Evolutionary conservation across 2,329 filamentous ascomycete genomes (phyloP).

Genomic region (Aspergillus sp.): DNA sequence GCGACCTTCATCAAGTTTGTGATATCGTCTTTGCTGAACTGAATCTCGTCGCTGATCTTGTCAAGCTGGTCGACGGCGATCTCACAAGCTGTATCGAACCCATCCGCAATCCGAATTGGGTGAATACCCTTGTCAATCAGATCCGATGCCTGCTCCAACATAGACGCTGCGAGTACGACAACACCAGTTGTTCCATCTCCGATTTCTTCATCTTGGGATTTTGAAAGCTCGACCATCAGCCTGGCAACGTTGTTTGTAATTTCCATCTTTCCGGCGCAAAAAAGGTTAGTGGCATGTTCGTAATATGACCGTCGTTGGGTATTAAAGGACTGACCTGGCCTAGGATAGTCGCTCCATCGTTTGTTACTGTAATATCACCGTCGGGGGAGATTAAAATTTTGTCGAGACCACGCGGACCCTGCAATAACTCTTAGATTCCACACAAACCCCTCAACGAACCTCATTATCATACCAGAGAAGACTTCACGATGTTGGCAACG

Average conservation of each 20-base stretch:
- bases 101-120: slow-evolving; percentile 95
- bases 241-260: slow-evolving; percentile 98
- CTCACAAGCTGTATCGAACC: slow-evolving; percentile 95
- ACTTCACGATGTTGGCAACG: slow-evolving; percentile 94
- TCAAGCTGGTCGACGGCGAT: slow-evolving; percentile 90
- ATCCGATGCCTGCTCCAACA: slow-evolving; percentile 92
- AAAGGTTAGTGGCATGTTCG: slow-evolving; percentile 4
- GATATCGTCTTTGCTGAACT: slow-evolving; percentile 72
- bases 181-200: slow-evolving; percentile 97
- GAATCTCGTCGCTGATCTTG: slow-evolving; percentile 81
- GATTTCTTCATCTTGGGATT: slow-evolving; percentile 98
- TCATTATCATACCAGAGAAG: slow-evolving; percentile 58
- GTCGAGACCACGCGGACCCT: slow-evolving; percentile 88
- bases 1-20: slow-evolving; percentile 88
- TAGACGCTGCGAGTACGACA: slow-evolving; percentile 86
- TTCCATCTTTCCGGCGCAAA: slow-evolving; percentile 63
- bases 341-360: slow-evolving; percentile 95
- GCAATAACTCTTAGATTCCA: slow-evolving; percentile 7
- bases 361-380: slow-evolving; percentile 97
- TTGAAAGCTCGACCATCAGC: slow-evolving; percentile 90
- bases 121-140: slow-evolving; percentile 99
- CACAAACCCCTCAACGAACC: background rate
- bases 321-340: slow-evolving; percentile 48
- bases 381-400: slow-evolving; percentile 99
- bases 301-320: background rate